Evolutionary conservation across 176 grass and related monocot species (phyloP).

Genomic region (Cenchrus americanus): DNA sequence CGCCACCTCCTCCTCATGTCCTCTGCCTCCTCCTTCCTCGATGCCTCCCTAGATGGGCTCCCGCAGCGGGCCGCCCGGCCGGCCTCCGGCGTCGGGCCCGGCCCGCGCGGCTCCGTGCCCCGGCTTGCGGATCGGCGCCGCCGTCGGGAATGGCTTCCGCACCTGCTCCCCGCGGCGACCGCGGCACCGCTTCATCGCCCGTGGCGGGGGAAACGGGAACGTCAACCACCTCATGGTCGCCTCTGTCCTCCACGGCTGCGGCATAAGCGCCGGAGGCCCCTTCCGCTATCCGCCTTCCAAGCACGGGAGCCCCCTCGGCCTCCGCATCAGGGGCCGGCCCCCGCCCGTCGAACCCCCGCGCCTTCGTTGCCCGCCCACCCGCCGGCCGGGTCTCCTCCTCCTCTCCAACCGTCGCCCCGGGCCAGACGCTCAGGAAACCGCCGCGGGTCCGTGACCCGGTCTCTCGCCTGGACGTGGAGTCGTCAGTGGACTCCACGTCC

Average conservation of each 20-base stretch:
- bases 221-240: constrained; percentile 39
- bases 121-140: constrained; percentile 40
- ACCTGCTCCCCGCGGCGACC: constrained; percentile 26
- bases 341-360: no score
- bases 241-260: constrained; percentile 36
- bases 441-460: no score
- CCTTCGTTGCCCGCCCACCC: no score
- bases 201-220: neutral
- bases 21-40: no score
- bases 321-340: neutral
- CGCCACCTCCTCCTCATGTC: no score
- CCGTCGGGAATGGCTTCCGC: constrained; percentile 38
- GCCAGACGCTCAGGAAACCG: no score
- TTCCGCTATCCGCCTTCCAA: constrained; percentile 9
- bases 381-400: no score
- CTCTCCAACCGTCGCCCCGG: no score
- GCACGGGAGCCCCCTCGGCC: neutral
- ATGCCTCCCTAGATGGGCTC: no score
- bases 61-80: no score
- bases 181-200: constrained; percentile 22
- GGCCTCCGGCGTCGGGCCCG: constrained; percentile 43
- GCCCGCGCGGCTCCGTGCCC: constrained; percentile 14
- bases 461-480: no score
- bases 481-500: no score
- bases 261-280: neutral